Evolutionary conservation across 345 rosid species (phyloP).

Genomic region (Brassica rapa): DNA sequence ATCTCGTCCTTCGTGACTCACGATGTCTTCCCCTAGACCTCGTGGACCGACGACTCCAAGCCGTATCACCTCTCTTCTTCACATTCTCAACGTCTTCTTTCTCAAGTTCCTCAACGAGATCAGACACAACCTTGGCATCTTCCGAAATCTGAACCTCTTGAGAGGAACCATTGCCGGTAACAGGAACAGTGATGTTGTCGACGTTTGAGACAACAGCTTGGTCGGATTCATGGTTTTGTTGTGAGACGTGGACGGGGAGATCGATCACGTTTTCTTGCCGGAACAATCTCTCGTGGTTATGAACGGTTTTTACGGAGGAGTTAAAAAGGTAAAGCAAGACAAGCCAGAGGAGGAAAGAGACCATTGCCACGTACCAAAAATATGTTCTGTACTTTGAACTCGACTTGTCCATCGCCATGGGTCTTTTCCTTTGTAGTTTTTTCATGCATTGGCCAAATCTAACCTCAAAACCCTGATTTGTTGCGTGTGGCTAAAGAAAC

Average conservation of each 20-base stretch:
- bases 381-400: constrained; percentile 43
- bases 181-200: constrained; percentile 26
- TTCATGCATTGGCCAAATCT: constrained; percentile 34
- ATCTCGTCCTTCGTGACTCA: constrained; percentile 27
- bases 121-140: constrained; percentile 28
- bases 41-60: constrained; percentile 7
- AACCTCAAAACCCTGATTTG: background rate
- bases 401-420: constrained; percentile 45
- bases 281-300: constrained; percentile 36
- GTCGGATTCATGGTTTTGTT: background rate
- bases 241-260: constrained; percentile 13
- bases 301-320: constrained; percentile 40
- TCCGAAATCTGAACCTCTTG: constrained; percentile 22
- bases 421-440: constrained; percentile 37
- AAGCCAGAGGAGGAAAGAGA: constrained; percentile 51
- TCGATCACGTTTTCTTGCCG: constrained; percentile 23
- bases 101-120: constrained; percentile 30
- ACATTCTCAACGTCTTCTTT: constrained; percentile 22
- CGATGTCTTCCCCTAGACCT: constrained; percentile 14
- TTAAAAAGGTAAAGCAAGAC: constrained; percentile 49
- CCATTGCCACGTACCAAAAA: constrained; percentile 55
- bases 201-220: constrained; percentile 19
- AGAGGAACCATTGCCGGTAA: background rate
- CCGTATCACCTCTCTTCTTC: constrained; percentile 15
- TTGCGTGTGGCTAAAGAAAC: constrained; percentile 20